Evolutionary conservation across 768 basidiomycete species (phyloP), one percentile per base, ranked within the genome.

Genomic region (Rickenella mellea): DNA sequence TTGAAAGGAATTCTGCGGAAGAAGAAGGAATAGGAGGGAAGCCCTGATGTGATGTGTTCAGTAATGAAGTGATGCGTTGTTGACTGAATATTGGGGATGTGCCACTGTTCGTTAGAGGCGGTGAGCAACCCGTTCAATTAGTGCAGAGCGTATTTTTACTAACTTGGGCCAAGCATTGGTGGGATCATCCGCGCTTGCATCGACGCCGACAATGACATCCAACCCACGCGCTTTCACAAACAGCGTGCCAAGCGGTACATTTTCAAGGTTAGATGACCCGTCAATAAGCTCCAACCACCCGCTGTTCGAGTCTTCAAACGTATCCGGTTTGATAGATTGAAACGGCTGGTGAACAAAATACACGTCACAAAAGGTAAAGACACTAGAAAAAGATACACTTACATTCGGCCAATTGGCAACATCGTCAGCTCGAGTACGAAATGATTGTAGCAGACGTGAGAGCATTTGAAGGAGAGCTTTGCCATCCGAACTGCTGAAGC

Each of bases 201-300:
- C 89, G 15, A 87, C 62, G 0, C 82, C 83, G 12, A 93, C 66
- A 49, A 92, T 74, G 4, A 83, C 74, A 52, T 93, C 89, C 30
- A 91, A 51, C 0, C 56, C 67, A 38, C 90, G 71, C 1, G 73
- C 70, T 37, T 75, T 80, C 21, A 87, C 77, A 41, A 91, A 70
- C 21, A 88, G 61, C 1, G 82, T 80, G 15, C 74, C 77, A 20
- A 83, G 64, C 0, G 89, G 89, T 6, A 86, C 55, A 52, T 83
- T 80, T 51, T 85, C 81, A 8, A 59, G 57, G 51, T 86, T 84
- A 17, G 79, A 76, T 15, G 76, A 67, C 1, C 85, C 85, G 53
- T 85, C 85, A 14, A 87, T 71, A 17, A 88, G 69, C 37, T 78
- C 68, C 8, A 89, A 59, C 64, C 72, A 71, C 11, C 59, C 56